Evolutionary conservation across 768 basidiomycete genomes (phyloP), one percentile per base, ranked within the genome.

Genomic region (Candolleomyces eurysporus): DNA sequence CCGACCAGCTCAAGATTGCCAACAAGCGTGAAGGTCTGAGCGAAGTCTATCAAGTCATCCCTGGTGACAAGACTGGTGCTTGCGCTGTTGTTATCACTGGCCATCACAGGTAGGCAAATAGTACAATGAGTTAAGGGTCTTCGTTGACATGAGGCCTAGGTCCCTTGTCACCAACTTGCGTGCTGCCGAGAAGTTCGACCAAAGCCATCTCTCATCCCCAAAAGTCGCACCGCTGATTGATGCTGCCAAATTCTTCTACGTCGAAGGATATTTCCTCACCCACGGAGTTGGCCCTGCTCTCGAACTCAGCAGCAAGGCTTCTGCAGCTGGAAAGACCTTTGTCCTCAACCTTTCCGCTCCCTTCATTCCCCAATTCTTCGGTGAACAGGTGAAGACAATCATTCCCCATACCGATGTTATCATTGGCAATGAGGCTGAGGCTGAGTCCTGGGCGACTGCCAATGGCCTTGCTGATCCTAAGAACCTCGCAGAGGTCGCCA

Each of bases 341-440:
- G 85, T 84, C 11, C 75, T 98, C 68, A 99, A 99, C 81, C 83
- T 99, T 68, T 96, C 94, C 9, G 97, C 97, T 3, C 97, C 97
- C 17, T 99, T 98, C 83, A 96, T 99, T 75, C 79, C 92, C 58
- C 89, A 94, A 75, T 96, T 97, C 84, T 98, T 98, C 81, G 83
- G 83, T 61, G 76, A 79, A 3, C 91, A 96, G 71, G 79, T 99
- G 17, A 82, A 93, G 65, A 79, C 90, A 71, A 76, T 98, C 68
- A 75, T 99, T 48, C 89, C 89, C 26, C 89, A 90, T 79, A 84
- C 84, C 63, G 97, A 99, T 75, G 80, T 96, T 74, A 66, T 98
- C 73, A 93, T 99, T 74, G 92, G 92, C n/a, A 98, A 98, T 77
- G 96, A 99, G 79, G 79, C 88, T 43, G 97, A 99, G 75, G 97